A percentile compares a stretch with the other conserved stretches of the same genome.
Conservation (phyloP, 2,329 filamentous ascomycete genomes). For the Aspergillus fumigatus region DNA sequence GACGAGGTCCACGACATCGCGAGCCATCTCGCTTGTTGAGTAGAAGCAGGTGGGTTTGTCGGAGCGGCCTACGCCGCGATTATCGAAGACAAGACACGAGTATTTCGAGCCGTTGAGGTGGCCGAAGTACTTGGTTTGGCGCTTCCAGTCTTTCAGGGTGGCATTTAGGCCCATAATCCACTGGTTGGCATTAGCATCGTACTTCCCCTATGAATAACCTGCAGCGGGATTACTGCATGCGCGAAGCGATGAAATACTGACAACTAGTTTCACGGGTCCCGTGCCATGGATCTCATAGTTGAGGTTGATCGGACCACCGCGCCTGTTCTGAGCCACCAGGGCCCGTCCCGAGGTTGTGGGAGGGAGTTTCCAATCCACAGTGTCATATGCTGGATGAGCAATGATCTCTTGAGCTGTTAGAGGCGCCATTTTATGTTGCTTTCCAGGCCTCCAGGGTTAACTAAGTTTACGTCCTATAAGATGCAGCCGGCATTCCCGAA, state of each 20-base stretch:
- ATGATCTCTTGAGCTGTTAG: constrained; percentile 30
- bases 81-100: constrained; percentile 73
- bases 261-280: constrained; percentile 67
- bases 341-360: constrained; percentile 59
- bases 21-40: constrained; percentile 79
- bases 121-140: constrained; percentile 77
- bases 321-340: constrained; percentile 58
- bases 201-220: not conserved
- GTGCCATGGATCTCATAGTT: constrained; percentile 76
- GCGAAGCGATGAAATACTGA: constrained; percentile 40
- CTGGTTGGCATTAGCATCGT: constrained; percentile 39
- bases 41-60: constrained; percentile 75
- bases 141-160: constrained; percentile 67
- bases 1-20: constrained; percentile 66
- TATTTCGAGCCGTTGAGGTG: constrained; percentile 65
- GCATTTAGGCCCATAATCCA: constrained; percentile 78
- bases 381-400: constrained; percentile 29
- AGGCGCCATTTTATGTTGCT: constrained; percentile 13
- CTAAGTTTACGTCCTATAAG: not conserved
- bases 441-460: not conserved
- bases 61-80: constrained; percentile 76
- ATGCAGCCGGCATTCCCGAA: not conserved
- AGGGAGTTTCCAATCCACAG: constrained; percentile 47
- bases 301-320: constrained; percentile 71
- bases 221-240: not conserved